Conservation (phyloP, 345 rosid species). For the Mangifera indica region DNA sequence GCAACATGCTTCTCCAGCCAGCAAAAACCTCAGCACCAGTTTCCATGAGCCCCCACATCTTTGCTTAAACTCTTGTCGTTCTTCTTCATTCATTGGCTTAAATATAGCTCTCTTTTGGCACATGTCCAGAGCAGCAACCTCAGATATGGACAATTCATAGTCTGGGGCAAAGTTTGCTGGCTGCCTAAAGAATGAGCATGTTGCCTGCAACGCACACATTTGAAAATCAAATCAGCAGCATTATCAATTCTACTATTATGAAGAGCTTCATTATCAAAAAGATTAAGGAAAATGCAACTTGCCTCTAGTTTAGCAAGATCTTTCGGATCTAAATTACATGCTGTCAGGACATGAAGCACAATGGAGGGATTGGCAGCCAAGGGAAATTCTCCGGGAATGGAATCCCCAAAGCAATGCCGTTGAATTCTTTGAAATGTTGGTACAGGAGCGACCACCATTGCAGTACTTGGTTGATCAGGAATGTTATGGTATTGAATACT, state of each 20-base stretch:
- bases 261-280: slow-evolving; percentile 13
- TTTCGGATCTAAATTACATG: slow-evolving; percentile 81
- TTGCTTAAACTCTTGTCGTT: slow-evolving; percentile 60
- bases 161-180: slow-evolving; percentile 88
- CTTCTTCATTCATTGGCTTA: slow-evolving; percentile 68
- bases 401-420: slow-evolving; percentile 80
- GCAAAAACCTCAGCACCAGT: slow-evolving; percentile 74
- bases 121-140: slow-evolving; percentile 95
- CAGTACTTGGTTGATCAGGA: slow-evolving; percentile 64
- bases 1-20: slow-evolving; percentile 81
- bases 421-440: slow-evolving; percentile 60
- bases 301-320: slow-evolving; percentile 99
- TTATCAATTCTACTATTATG: slow-evolving; percentile 41
- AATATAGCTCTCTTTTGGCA: slow-evolving; percentile 79
- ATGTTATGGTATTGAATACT: slow-evolving; percentile 62
- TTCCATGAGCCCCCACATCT: slow-evolving; percentile 97
- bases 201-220: slow-evolving; percentile 58
- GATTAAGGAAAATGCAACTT: slow-evolving; percentile 30
- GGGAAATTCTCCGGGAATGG: slow-evolving; percentile 95
- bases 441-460: slow-evolving; percentile 49
- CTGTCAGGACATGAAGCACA: slow-evolving; percentile 87
- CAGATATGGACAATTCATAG: slow-evolving; percentile 69
- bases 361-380: slow-evolving; percentile 92
- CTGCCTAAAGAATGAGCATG: slow-evolving; percentile 94
- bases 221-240: slow-evolving; percentile 60